Base-by-base conservation (phyloP, 2,329 filamentous ascomycete species). In the Cryphonectria radicalis region DNA sequence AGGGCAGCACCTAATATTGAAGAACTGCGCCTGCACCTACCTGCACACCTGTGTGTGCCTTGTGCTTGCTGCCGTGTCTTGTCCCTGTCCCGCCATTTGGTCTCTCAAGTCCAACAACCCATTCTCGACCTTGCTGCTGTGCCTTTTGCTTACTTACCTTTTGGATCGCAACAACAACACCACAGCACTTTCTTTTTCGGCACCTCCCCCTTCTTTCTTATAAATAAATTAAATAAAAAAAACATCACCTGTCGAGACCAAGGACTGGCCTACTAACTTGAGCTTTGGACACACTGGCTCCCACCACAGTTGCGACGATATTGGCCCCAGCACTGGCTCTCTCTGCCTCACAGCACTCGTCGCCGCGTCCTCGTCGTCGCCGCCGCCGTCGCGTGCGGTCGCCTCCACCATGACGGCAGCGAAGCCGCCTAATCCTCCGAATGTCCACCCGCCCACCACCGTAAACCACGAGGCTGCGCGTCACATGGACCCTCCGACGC, bases 361-460 rank as follows among this genome's bases (percentile, higher is more conserved):
- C 59, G 64, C 67, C 69, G 70, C 70, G 66, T 64, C 67, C 63
- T 67, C 37, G 70, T 67, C 63, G 57, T 63, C 70, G 66, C 50
- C 67, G 57, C 63, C 43, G 70, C 63, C 67, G 57, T 67, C 69
- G 70, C 70, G 71, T 65, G 71, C 71, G 69, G 71, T 73, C 65
- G 68, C 71, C 71, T 70, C 66, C 70, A 71, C 69, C 68, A 73
- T 73, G 71, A 73, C 69, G 71, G 71, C 71, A 66, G 69, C 66
- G 46, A 70, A 70, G 63, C 68, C 69, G 64, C 71, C 66, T 50
- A 63, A 66, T 22, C 70, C 70, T 37, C 71, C 71, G 42, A 66
- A 66, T 50, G 63, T 71, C 60, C 66, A 67, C 64, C 71, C 71
- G 32, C 71, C 71, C 50, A 53, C 69, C 53, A 53, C 66, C 42